Percentiles rank a stretch among this genome's conserved stretches.
Conservation (phyloP, 2,329 filamentous ascomycete genomes). For the Stagonosporopsis chrysanthemi region DNA sequence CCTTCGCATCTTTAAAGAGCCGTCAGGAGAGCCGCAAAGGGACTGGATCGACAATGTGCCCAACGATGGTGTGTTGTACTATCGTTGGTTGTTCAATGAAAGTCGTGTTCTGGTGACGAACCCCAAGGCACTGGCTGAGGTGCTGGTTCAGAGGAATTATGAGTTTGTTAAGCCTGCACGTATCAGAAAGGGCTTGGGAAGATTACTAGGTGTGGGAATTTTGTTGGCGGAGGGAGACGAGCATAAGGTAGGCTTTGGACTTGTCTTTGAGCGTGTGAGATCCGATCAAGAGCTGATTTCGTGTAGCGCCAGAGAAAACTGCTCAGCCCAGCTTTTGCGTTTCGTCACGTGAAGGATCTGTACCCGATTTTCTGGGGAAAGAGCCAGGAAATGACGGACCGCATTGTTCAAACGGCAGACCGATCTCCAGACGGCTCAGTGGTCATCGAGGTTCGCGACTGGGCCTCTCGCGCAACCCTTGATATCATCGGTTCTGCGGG, state of each 20-base stretch:
- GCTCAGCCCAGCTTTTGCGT: constrained; percentile 59
- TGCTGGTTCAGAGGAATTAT: constrained; percentile 60
- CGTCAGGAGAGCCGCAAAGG: constrained; percentile 54
- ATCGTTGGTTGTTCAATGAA: constrained; percentile 57
- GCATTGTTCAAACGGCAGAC: constrained; percentile 42
- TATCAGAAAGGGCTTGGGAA: constrained; percentile 62
- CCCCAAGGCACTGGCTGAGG: constrained; percentile 58
- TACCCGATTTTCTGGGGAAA: constrained; percentile 60
- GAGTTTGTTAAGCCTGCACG: constrained; percentile 59
- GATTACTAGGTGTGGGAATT: constrained; percentile 73
- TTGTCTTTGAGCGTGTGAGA: not conserved
- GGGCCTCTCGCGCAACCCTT: constrained; percentile 61
- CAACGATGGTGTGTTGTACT: constrained; percentile 64
- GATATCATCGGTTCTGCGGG: constrained; percentile 67
- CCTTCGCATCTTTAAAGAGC: constrained; percentile 50
- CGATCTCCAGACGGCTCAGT: constrained; percentile 35
- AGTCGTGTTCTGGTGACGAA: constrained; percentile 56
- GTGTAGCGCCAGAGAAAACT: constrained; percentile 55
- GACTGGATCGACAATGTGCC: constrained; percentile 62
- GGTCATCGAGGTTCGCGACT: constrained; percentile 55
- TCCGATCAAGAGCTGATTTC: constrained; percentile 11
- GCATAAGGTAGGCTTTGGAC: constrained; percentile 66
- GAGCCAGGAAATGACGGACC: constrained; percentile 51
- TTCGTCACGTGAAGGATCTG: constrained; percentile 59
- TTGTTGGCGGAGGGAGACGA: constrained; percentile 89